Conservation (phyloP, 768 basidiomycete genomes). For the Trametes gibbosa region DNA sequence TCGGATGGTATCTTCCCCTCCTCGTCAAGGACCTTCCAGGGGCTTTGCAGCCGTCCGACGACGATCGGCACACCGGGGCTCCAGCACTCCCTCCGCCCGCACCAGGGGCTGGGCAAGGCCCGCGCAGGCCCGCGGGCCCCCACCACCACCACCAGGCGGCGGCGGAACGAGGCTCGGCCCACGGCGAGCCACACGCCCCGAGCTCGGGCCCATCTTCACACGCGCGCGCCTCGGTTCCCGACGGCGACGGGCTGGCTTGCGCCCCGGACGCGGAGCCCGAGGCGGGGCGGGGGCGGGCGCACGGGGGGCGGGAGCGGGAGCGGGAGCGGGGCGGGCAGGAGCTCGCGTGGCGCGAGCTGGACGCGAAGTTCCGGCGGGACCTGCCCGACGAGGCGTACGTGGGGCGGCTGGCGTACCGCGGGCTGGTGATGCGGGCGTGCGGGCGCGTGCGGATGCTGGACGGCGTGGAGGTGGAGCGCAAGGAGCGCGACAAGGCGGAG, state of each 20-base stretch:
- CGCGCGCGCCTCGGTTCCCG: neutral
- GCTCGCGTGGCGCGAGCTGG: conserved; percentile 67
- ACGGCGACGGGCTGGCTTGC: neutral
- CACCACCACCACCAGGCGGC: no score
- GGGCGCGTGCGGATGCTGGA: conserved; percentile 69
- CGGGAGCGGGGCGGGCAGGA: conserved; percentile 15
- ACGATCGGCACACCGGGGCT: conserved; percentile 19
- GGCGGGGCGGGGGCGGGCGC: no score
- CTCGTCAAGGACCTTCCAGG: conserved; percentile 68
- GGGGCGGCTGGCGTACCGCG: conserved; percentile 86
- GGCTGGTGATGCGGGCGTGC: conserved; percentile 80
- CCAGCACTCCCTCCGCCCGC: neutral
- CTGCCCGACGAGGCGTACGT: conserved; percentile 88
- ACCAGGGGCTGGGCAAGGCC: neutral
- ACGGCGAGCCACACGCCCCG: neutral
- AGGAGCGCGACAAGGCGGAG: conserved; percentile 83
- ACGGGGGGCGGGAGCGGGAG: no score
- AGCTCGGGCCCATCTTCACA: neutral
- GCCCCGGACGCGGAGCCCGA: conserved; percentile 1
- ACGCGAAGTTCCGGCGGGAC: conserved; percentile 82
- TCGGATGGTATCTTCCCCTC: conserved; percentile 93
- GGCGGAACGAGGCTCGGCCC: neutral
- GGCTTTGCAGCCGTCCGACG: conserved; percentile 56
- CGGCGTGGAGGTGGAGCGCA: conserved; percentile 77
- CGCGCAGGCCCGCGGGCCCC: neutral